Conservation (phyloP, 495 filamentous ascomycete species). For the Massariosphaeria phaeospora region DNA sequence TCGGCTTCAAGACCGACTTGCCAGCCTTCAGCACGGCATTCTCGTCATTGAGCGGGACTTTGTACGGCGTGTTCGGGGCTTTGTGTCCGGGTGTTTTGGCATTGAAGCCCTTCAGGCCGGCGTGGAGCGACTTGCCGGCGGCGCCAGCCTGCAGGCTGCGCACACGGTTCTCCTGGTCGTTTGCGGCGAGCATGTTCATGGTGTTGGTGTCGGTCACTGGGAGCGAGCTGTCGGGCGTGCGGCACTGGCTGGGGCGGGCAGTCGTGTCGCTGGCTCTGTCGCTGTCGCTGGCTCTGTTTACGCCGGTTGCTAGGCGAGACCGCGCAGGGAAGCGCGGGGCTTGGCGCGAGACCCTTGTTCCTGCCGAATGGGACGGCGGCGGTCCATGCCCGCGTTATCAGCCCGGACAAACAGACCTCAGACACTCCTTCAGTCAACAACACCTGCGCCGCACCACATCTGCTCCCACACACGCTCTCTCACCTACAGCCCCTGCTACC, state of each 20-base stretch:
- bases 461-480: background rate
- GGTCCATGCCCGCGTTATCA: constrained; percentile 8
- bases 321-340: background rate
- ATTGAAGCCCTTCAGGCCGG: constrained; percentile 55
- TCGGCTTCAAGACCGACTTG: constrained; percentile 57
- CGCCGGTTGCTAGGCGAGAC: constrained; percentile 19
- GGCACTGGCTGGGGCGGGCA: background rate
- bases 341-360: constrained; percentile 12
- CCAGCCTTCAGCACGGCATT: constrained; percentile 62
- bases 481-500: background rate
- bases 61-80: constrained; percentile 79
- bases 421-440: constrained; percentile 20
- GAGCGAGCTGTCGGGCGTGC: constrained; percentile 16
- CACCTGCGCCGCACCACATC: constrained; percentile 4
- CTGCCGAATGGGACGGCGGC: background rate
- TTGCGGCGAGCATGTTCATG: constrained; percentile 65
- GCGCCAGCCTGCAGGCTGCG: constrained; percentile 70
- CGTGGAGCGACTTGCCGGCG: constrained; percentile 74
- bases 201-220: constrained; percentile 31
- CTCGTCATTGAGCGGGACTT: constrained; percentile 79
- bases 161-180: constrained; percentile 84
- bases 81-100: constrained; percentile 75
- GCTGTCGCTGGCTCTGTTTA: constrained; percentile 23
- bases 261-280: constrained; percentile 16
- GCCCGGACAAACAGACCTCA: constrained; percentile 4